phyloP scores from a whole-genome alignment of 345 rosid genomes.

The Streptanthus diversifolius region DNA sequence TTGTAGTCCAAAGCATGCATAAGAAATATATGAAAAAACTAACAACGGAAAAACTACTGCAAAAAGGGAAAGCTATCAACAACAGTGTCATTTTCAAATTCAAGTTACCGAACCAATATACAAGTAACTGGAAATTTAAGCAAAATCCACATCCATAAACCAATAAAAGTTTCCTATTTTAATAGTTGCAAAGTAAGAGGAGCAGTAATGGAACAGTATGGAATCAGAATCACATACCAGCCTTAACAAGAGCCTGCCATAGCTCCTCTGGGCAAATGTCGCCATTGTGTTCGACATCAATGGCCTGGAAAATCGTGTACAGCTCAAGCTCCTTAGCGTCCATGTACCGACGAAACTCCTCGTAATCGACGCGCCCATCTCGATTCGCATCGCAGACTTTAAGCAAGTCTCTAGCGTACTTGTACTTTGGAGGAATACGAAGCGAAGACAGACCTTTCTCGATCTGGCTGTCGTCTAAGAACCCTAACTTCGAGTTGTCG shows the following conservation, averaged over 20 bases:
- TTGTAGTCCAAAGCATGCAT: neutral
- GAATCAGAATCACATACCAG: constrained; percentile 50
- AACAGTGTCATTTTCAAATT: neutral
- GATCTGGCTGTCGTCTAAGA: constrained; percentile 72
- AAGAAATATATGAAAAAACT: neutral
- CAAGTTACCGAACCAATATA: neutral
- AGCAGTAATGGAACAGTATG: neutral
- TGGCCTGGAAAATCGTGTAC: constrained; percentile 58
- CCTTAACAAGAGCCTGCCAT: constrained; percentile 73
- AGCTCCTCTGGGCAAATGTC: constrained; percentile 89
- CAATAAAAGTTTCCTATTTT: neutral
- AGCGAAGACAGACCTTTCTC: constrained; percentile 77
- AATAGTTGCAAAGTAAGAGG: neutral
- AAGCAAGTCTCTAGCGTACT: constrained; percentile 75
- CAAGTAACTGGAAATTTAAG: neutral
- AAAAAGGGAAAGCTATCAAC: neutral
- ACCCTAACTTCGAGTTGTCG: constrained; percentile 58
- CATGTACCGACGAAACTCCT: constrained; percentile 87
- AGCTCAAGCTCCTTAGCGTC: constrained; percentile 78
- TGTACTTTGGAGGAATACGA: constrained; percentile 67
- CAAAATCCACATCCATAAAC: neutral
- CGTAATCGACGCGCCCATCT: constrained; percentile 85
- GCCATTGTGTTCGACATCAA: constrained; percentile 74
- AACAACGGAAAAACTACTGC: neutral
- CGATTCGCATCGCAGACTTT: constrained; percentile 74